Percentiles rank a stretch among this genome's conserved stretches.
These are phyloP conservation scores for Talaromyces sp. DNA, from an alignment of 2,329 filamentous ascomycete genomes.

Conservation along the genomic window DNA sequence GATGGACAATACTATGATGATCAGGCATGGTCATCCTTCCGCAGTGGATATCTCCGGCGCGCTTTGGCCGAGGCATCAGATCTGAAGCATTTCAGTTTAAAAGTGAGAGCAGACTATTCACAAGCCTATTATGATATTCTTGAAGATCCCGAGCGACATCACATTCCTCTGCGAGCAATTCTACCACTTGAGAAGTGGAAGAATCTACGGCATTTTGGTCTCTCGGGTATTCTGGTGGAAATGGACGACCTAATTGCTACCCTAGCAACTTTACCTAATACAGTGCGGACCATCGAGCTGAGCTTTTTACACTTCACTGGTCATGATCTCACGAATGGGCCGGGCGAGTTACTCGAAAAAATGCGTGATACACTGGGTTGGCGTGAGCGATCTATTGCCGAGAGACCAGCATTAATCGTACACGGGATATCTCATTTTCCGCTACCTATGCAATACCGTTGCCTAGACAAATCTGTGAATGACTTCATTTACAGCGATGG, in stretches of 20 bases:
- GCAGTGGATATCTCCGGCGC: background rate
- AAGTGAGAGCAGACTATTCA: no score
- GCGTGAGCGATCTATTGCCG: background rate
- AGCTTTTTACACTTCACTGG: constrained; percentile 26
- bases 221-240: constrained; percentile 25
- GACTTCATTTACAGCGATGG: background rate
- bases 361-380: background rate
- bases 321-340: no score
- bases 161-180: constrained; percentile 21
- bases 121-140: background rate
- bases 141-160: background rate
- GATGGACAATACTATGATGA: constrained; percentile 3
- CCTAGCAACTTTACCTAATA: constrained; percentile 24
- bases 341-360: background rate
- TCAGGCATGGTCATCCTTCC: background rate
- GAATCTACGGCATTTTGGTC: constrained; percentile 27
- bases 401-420: background rate
- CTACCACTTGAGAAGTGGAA: constrained; percentile 28
- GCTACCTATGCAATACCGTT: background rate
- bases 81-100: background rate
- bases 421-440: background rate
- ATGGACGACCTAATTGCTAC: constrained; percentile 25
- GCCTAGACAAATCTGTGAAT: background rate
- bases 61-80: background rate
- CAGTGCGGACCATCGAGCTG: constrained; percentile 29